Evolutionary conservation across 805 yeast genomes (phyloP).

Genomic region (Wickerhamiella nectarea): DNA sequence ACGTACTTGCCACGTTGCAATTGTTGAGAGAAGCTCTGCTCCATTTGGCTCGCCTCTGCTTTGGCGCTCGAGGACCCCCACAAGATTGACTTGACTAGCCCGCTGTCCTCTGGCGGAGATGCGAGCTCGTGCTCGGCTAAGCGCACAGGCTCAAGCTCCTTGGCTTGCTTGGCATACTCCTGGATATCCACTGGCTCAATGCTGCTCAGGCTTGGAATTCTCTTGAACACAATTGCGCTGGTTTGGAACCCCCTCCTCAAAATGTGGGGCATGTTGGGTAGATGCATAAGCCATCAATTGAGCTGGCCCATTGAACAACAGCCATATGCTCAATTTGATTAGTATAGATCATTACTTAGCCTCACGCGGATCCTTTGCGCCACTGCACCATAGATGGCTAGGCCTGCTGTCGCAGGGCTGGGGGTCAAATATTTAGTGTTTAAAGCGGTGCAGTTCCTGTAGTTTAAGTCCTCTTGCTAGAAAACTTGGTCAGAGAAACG

Average conservation of each 20-base stretch:
- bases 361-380: too few relatives aligned
- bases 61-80: slow-evolving; percentile 28
- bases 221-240: slow-evolving; percentile 4
- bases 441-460: too few relatives aligned
- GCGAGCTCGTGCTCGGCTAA: slow-evolving; percentile 6
- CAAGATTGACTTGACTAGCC: slow-evolving; percentile 26
- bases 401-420: too few relatives aligned
- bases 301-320: too few relatives aligned
- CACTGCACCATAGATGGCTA: too few relatives aligned
- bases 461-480: too few relatives aligned
- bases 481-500: too few relatives aligned
- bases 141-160: slow-evolving; percentile 7
- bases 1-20: slow-evolving; percentile 31
- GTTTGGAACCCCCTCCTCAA: background rate
- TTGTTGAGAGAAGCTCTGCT: slow-evolving; percentile 25
- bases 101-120: slow-evolving; percentile 1
- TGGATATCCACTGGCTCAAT: slow-evolving; percentile 23
- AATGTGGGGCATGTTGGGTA: background rate
- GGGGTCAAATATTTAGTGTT: too few relatives aligned
- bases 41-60: slow-evolving; percentile 25
- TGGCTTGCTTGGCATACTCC: slow-evolving; percentile 19
- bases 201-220: slow-evolving; percentile 26
- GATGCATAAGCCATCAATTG: background rate
- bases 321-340: too few relatives aligned
- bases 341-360: too few relatives aligned